Percentiles rank a stretch among this genome's conserved stretches.
phyloP scores from a whole-genome alignment of 345 rosid genomes.

The Physaria fendleri region DNA sequence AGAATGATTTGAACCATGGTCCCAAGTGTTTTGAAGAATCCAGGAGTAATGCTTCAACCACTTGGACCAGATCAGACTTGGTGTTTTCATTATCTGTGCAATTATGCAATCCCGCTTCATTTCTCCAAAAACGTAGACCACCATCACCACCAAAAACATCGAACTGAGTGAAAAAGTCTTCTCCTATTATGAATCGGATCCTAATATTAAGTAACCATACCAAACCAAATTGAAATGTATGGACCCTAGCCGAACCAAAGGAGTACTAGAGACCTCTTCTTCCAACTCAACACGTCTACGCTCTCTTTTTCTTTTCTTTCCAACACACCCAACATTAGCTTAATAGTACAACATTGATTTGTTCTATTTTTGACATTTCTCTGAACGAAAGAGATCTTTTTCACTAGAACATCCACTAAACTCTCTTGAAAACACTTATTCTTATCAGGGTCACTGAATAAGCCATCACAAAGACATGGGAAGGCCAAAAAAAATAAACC shows the following conservation, averaged over 20 bases:
- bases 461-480: conserved; percentile 57
- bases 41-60: neutral
- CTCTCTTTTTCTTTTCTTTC: conserved; percentile 9
- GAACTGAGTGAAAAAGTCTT: too few species aligned
- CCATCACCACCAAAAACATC: too few species aligned
- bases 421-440: conserved; percentile 42
- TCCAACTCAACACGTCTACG: neutral
- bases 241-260: too few species aligned
- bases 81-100: too few species aligned
- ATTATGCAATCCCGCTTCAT: conserved; percentile 99
- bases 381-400: conserved; percentile 42
- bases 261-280: conserved; percentile 25
- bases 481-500: conserved; percentile 42
- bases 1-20: neutral
- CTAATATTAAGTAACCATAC: too few species aligned
- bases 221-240: too few species aligned
- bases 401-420: conserved; percentile 31
- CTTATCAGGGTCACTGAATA: conserved; percentile 33
- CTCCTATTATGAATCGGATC: too few species aligned
- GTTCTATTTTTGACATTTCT: conserved; percentile 28
- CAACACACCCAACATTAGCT: neutral
- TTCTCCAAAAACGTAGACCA: conserved; percentile 95
- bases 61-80: neutral
- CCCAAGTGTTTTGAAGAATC: neutral
- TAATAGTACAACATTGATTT: conserved; percentile 28